Evolutionary conservation across 306 rosid genomes (phyloP), one percentile per base, ranked within the genome.

Genomic region (Prunus armeniaca): DNA sequence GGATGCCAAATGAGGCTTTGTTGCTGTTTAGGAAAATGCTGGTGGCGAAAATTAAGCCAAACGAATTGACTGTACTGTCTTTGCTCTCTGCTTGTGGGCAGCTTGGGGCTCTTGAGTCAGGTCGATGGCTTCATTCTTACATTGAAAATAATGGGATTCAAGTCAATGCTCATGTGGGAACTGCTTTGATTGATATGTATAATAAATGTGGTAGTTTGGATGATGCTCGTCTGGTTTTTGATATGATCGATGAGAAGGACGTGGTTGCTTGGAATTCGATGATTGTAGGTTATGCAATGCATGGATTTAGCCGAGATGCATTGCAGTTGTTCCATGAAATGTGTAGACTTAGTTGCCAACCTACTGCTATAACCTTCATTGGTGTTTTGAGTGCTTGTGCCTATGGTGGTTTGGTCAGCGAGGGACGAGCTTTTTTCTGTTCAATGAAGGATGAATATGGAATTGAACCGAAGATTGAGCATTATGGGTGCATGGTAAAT

Each of bases 181-280:
- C 95, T 12, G 95, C 98, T 34, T 76, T 93, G 80, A 83, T 93
- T 71, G 98, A 93, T 77, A 88, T 91, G 95, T 91, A 93, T 52
- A 78, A 88, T 71, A 93, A 91, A 76, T 88, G 96, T 56, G 96
- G 97, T 43, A 79, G 93, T 69, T 82, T 86, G 83, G 89, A 86
- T 52, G 91, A 91, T 76, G 98, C 91, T 0, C 79, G 87, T 15
- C 69, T 79, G 46, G 88, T 89, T 70, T 93, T 93, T 18, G 82
- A 93, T 38, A 45, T 19, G 69, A 86, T 89, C 45, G 43, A 14
- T 18, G 82, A 76, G 19, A 93, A 65, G 71, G 97, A 91, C 78
- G 91, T 82, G 12, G 88, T 89, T n/a, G 96, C 87, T 64, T 91
- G 97, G 91, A 93, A 93, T 62, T 88, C 96, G 0, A 87, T 93